Evolutionary conservation across 2,329 filamentous ascomycete genomes (phyloP).

Genomic region (Falciphora oryzae): DNA sequence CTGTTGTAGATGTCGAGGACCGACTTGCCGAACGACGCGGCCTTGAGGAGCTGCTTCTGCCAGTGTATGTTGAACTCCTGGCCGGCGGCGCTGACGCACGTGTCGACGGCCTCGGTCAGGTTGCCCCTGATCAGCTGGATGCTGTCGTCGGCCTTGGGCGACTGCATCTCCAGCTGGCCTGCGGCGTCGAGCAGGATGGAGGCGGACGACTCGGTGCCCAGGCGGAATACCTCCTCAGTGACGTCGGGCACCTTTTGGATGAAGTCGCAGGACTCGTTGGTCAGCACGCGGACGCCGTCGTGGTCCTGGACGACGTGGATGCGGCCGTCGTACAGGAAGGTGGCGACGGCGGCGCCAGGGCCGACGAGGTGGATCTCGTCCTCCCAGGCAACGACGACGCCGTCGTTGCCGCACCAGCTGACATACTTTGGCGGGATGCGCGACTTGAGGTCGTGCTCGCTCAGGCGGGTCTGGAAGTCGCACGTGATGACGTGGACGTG

Average conservation of each 20-base stretch:
- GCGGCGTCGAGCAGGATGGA: slow-evolving; percentile 93
- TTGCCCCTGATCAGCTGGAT: slow-evolving; percentile 88
- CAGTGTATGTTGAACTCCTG: slow-evolving; percentile 85
- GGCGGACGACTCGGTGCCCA: slow-evolving; percentile 81
- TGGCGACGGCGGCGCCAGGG: slow-evolving; percentile 67
- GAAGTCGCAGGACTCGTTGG: slow-evolving; percentile 94
- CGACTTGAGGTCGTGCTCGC: slow-evolving; percentile 85
- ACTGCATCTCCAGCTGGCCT: slow-evolving; percentile 84
- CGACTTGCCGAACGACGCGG: slow-evolving; percentile 95
- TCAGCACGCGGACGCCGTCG: slow-evolving; percentile 86
- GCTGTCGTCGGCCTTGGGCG: slow-evolving; percentile 94
- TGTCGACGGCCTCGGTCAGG: slow-evolving; percentile 87
- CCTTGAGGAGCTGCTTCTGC: slow-evolving; percentile 95
- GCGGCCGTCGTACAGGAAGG: slow-evolving; percentile 84
- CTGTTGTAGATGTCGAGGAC: slow-evolving; percentile 96
- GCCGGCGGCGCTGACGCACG: slow-evolving; percentile 87
- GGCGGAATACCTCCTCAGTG: slow-evolving; percentile 81
- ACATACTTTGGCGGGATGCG: slow-evolving; percentile 81
- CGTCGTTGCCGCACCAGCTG: slow-evolving; percentile 95
- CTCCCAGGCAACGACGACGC: slow-evolving; percentile 91
- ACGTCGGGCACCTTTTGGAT: slow-evolving; percentile 87
- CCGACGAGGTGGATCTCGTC: slow-evolving; percentile 95
- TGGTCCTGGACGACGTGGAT: slow-evolving; percentile 78
- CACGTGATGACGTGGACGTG: slow-evolving; percentile 90
- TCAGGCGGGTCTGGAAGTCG: slow-evolving; percentile 88